Evolutionary conservation across 2,329 filamentous ascomycete genomes (phyloP).

Genomic region (Xylariaceae sp.): DNA sequence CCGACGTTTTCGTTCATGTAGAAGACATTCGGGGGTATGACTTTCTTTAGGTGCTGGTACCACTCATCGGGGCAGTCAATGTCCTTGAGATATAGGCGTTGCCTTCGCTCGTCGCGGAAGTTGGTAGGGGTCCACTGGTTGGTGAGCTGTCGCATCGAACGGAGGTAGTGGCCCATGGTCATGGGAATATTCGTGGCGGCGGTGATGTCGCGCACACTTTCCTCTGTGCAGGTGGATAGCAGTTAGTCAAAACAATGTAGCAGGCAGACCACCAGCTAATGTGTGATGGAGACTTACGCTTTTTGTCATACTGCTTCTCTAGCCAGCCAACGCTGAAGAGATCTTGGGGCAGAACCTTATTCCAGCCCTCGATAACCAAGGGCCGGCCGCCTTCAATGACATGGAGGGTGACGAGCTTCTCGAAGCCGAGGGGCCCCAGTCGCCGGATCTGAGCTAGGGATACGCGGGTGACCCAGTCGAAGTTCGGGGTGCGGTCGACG

Average conservation of each 20-base stretch:
- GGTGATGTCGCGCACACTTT: slow-evolving; percentile 79
- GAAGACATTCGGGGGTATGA: slow-evolving; percentile 79
- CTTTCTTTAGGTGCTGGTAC: slow-evolving; percentile 73
- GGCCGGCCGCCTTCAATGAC: slow-evolving; percentile 85
- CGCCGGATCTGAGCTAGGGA: slow-evolving; percentile 74
- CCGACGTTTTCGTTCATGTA: slow-evolving; percentile 81
- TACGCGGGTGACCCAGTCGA: slow-evolving; percentile 82
- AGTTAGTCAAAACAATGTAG: slow-evolving; percentile 1
- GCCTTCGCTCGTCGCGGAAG: slow-evolving; percentile 74
- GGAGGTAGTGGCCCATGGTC: slow-evolving; percentile 85
- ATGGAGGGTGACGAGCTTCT: slow-evolving; percentile 79
- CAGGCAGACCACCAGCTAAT: no score
- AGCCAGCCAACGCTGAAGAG: slow-evolving; percentile 83
- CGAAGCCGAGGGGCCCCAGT: slow-evolving; percentile 75
- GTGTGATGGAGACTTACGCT: slow-evolving; percentile 53
- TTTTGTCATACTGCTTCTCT: slow-evolving; percentile 72
- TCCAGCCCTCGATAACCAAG: slow-evolving; percentile 86
- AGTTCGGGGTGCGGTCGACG: slow-evolving; percentile 77
- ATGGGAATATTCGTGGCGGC: slow-evolving; percentile 73
- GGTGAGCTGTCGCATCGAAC: slow-evolving; percentile 79
- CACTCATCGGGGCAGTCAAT: slow-evolving; percentile 91
- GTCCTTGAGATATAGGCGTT: slow-evolving; percentile 93
- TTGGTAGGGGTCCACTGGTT: slow-evolving; percentile 76
- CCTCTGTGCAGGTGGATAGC: slow-evolving; percentile 52
- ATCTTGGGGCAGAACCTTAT: slow-evolving; percentile 68